phyloP scores from a whole-genome alignment of 2,329 filamentous ascomycete genomes.

The Juglanconis sp. region DNA sequence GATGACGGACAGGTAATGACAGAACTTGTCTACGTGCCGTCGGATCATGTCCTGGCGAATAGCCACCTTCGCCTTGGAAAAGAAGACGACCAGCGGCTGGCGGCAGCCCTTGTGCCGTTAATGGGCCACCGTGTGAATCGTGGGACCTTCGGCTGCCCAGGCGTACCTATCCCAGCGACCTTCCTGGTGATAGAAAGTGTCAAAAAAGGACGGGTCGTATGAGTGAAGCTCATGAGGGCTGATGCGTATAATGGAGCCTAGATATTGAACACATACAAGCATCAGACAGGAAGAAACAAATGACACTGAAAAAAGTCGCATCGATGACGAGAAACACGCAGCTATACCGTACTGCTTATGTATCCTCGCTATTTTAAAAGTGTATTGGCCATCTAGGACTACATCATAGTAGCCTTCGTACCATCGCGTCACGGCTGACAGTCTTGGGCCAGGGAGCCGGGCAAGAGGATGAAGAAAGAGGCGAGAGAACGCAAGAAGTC shows the following conservation, averaged over 20 bases:
- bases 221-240: conserved; percentile 19
- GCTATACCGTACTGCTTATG: conserved; percentile 37
- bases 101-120: no score
- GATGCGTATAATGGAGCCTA: conserved; percentile 20
- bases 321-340: no score
- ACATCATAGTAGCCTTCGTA: conserved; percentile 44
- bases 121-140: neutral
- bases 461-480: conserved; percentile 37
- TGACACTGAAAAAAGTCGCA: no score
- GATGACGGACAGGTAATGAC: neutral
- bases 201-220: conserved; percentile 14
- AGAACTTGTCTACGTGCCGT: conserved; percentile 8
- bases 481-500: conserved; percentile 17
- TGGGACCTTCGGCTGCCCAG: neutral
- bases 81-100: neutral
- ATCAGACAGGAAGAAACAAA: neutral
- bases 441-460: conserved; percentile 36
- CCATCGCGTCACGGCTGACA: conserved; percentile 37
- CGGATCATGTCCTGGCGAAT: neutral
- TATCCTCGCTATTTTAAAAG: conserved; percentile 37
- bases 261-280: neutral
- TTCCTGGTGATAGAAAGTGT: conserved; percentile 15
- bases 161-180: conserved; percentile 14
- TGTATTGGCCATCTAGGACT: conserved; percentile 38
- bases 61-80: neutral